These are phyloP conservation scores for Pythium sp. DNA, from an alignment of 352 stramenopile species.

Conservation along the genomic window DNA sequence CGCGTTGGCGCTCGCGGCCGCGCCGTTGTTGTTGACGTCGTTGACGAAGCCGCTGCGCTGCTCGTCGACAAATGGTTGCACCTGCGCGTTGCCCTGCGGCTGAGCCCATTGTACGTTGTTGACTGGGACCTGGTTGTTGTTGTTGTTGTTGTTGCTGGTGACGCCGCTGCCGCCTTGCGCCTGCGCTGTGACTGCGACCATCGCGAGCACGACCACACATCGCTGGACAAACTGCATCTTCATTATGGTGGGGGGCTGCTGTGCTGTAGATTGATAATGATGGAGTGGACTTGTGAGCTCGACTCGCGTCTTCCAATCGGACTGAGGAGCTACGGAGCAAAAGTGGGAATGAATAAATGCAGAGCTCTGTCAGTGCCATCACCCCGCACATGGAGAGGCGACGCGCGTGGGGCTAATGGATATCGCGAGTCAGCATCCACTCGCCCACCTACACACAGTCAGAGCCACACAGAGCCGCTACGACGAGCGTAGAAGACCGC, in stretches of 20 bases:
- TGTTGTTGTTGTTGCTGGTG: not conserved
- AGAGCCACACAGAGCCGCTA: not conserved
- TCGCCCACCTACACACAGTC: not conserved
- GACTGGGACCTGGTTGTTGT: not conserved
- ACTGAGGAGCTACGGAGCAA: not conserved
- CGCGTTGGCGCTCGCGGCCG: not conserved
- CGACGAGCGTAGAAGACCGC: slow-evolving; percentile 1
- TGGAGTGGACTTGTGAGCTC: not conserved
- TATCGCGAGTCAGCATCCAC: not conserved
- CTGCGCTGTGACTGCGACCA: not conserved
- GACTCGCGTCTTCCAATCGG: slow-evolving; percentile 4
- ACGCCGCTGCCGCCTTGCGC: not conserved
- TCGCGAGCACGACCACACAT: slow-evolving; percentile 11
- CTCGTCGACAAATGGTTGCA: slow-evolving; percentile 13
- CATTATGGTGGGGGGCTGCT: not conserved
- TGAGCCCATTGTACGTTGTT: not conserved
- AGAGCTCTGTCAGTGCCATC: not conserved
- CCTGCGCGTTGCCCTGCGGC: slow-evolving; percentile 12
- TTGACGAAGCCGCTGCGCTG: slow-evolving; percentile 13
- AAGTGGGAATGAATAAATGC: slow-evolving; percentile 5
- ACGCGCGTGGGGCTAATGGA: not conserved
- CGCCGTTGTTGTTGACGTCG: slow-evolving; percentile 4
- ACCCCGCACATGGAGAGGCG: not conserved
- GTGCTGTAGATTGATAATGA: slow-evolving; percentile 1
- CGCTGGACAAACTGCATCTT: slow-evolving; percentile 17